Base-by-base conservation (phyloP, 139 green algal species). In the Zygnema cylindricum region DNA sequence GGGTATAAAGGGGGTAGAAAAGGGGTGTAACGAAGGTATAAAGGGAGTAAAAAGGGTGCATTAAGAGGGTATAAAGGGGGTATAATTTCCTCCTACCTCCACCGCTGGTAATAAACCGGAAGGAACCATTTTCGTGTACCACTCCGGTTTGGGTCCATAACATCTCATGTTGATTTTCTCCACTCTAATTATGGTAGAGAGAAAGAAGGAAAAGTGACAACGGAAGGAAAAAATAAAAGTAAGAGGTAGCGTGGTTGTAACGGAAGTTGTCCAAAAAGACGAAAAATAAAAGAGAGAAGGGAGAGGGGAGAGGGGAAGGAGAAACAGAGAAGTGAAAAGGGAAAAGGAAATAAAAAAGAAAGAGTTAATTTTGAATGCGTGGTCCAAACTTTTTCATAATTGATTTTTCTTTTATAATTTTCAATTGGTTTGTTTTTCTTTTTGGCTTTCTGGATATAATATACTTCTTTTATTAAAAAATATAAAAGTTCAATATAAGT, bases 61-160 rank as follows among this genome's bases (percentile, higher is more conserved):
- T 30, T 25, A 30, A 73, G 57, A 30, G 30, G 57, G 57, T 35
- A 73, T 30, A 73, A 30, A 30, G 30, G 57, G 57, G 25, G 57
- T 35, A 35, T 73, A 30, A 73, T 73, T 30, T n/a, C n/a, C n/a
- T n/a, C n/a, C n/a, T n/a, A 88, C 63, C 69, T 89, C 55, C 43
- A 89, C 42, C 16, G 43, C 86, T 21, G 86, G 86, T 35, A 90
- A 76, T 69, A 90, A 43, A 30, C 86, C 86, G 2, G 86, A 90
- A 16, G 95, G 95, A 77, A 96, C 93, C 93, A 94, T 92, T 71
- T 30, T 35, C 33, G 35, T 69, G 87, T 79, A 91, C 57, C 23
- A 85, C 71, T 42, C 84, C 0, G 96, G 95, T 91, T 98, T 98
- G 92, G 96, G 93, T 0, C 97, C 97, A 86, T 99, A 99, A 93